Evolutionary conservation across 768 basidiomycete species (phyloP).

Genomic region (Dentipellis sp.): DNA sequence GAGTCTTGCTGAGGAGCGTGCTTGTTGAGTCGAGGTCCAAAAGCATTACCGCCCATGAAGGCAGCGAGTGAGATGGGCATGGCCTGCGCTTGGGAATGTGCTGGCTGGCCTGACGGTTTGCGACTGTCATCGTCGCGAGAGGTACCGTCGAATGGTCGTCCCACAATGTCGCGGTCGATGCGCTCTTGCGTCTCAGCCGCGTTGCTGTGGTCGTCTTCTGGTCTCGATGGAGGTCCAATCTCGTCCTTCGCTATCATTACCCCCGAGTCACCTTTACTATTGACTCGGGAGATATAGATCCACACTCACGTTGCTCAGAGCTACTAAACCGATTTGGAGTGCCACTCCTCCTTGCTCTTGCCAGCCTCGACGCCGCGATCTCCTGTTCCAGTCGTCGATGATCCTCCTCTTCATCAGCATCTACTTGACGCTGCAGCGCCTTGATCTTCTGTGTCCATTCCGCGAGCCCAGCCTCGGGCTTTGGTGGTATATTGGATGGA

Average conservation of each 20-base stretch:
- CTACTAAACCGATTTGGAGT: slow-evolving; percentile 28
- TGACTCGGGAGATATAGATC: neutral
- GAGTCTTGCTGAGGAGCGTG: slow-evolving; percentile 67
- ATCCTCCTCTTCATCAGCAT: slow-evolving; percentile 73
- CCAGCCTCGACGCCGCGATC: slow-evolving; percentile 40
- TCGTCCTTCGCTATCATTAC: neutral
- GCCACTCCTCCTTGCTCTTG: slow-evolving; percentile 31
- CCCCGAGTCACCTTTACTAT: neutral
- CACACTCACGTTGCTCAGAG: slow-evolving; percentile 20
- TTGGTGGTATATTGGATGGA: slow-evolving; percentile 15
- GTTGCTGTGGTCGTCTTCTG: neutral
- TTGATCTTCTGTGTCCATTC: slow-evolving; percentile 81
- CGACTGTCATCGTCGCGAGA: neutral
- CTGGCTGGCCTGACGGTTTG: neutral
- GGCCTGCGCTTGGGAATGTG: slow-evolving; percentile 10
- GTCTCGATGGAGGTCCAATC: neutral
- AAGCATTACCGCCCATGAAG: slow-evolving; percentile 73
- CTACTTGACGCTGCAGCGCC: slow-evolving; percentile 71
- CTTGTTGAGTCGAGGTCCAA: slow-evolving; percentile 63
- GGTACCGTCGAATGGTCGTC: too few species aligned
- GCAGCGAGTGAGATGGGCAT: slow-evolving; percentile 65
- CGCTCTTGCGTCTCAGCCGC: neutral
- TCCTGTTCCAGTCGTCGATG: slow-evolving; percentile 54
- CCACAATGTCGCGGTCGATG: too few species aligned
- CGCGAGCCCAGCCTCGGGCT: slow-evolving; percentile 57